Base-by-base conservation (phyloP, 192 early-diverging fungal species). In the Gorgonomyces haynaldii region DNA sequence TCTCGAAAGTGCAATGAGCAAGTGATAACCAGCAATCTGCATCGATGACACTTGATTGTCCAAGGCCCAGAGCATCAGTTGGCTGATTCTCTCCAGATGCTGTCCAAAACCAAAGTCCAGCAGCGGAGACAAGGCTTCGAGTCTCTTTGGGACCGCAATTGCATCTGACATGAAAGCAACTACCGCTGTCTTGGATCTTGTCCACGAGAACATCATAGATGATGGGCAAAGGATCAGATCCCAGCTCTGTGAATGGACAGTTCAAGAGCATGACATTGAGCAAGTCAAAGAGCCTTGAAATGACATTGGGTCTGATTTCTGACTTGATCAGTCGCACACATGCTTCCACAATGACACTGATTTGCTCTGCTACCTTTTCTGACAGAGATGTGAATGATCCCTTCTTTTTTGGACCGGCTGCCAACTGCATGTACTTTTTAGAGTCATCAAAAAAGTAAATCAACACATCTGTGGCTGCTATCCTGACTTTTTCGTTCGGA, bases 401-500 rank as follows among this genome's bases (percentile, higher is more conserved):
- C 4, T 42, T 20, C 19, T 57, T 25, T 16, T 3, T 16, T 36
- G 22, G 38, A 41, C 31, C 17, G 45, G 50, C 57, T 0, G 69
- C 69, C 15, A 71, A 52, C 8, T 58, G 48, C 3, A 71, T 50
- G 41, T 71, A 68, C 36, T 52, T 43, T 42, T 61, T 53, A 4
- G 62, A 58, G 12, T 58, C 65, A 8, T 58, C 54, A 12, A 67
- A 40, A 26, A 72, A 57, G 12, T 59, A 29, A 27, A 38, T 34
- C 1, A 71, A 21, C 2, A 54, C 59, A 21, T 43, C 51, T 31
- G 43, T 52, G 15, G 64, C 65, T 7, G 53, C 53, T 15, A 54
- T 37, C 17, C 57, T 45, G 7, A 61, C 42, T 21, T 45, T 40
- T 2, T 64, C 49, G 44, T 35, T 42, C 0, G 54, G 38, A 42